Percentiles rank a stretch among this genome's conserved stretches.
Evolutionary conservation across 345 rosid genomes (phyloP).

Genomic region (Salix viminalis): DNA sequence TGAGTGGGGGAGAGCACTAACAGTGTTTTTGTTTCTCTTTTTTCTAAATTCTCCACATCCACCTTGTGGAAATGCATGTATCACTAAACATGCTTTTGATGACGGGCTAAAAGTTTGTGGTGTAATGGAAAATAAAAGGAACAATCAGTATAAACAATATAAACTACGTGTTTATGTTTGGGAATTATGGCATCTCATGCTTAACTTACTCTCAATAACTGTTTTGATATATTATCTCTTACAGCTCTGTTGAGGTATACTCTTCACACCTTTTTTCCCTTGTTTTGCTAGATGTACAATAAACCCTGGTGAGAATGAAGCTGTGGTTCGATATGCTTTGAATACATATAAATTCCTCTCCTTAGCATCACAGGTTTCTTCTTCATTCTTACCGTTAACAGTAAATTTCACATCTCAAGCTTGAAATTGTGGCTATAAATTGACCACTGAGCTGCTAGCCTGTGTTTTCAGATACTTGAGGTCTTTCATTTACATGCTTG

Average conservation of each 20-base stretch:
- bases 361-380: constrained; percentile 72
- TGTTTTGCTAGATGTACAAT: constrained; percentile 70
- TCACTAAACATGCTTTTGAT: not conserved
- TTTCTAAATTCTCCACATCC: not conserved
- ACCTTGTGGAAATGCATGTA: not conserved
- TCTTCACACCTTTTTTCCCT: constrained; percentile 5
- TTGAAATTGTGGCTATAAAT: not conserved
- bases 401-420: not conserved
- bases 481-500: no score
- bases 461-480: no score
- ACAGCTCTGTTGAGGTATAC: not conserved
- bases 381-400: not conserved
- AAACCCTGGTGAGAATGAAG: constrained; percentile 95
- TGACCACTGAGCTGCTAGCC: not conserved
- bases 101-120: not conserved
- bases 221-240: not conserved
- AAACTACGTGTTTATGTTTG: not conserved
- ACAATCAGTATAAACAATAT: not conserved
- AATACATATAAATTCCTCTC: constrained; percentile 79
- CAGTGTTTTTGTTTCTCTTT: not conserved
- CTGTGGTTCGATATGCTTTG: constrained; percentile 85
- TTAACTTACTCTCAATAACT: not conserved
- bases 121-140: not conserved
- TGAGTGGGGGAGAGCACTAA: not conserved
- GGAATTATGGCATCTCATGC: not conserved